phyloP scores from a whole-genome alignment of 1,284 basidiomycete genomes.

The Naganishia sp. region DNA sequence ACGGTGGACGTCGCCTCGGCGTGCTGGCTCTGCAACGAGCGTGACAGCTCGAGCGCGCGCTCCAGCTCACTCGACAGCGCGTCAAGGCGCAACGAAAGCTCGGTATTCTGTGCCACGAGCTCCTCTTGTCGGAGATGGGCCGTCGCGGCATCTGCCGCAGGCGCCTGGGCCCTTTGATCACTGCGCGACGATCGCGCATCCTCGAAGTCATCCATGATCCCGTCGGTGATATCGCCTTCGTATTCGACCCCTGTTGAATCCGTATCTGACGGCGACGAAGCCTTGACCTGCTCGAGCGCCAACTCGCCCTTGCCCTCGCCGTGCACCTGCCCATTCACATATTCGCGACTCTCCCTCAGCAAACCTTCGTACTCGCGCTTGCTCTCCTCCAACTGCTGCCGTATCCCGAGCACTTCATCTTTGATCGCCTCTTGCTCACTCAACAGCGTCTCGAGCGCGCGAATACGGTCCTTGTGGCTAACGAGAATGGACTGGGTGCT shows the following conservation, averaged over 20 bases:
- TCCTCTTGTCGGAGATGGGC: conserved; percentile 35
- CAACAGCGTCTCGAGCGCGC: conserved; percentile 74
- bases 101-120: conserved; percentile 58
- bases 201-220: conserved; percentile 28
- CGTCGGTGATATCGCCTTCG: conserved; percentile 37
- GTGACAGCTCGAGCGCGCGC: conserved; percentile 72
- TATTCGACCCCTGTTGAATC: conserved; percentile 40
- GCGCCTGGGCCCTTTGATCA: conserved; percentile 24
- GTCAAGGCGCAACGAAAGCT: conserved; percentile 71
- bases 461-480: conserved; percentile 80
- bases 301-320: conserved; percentile 45
- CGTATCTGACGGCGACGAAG: not conserved
- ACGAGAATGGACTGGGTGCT: conserved; percentile 81
- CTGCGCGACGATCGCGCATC: conserved; percentile 32
- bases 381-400: conserved; percentile 68
- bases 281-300: conserved; percentile 34
- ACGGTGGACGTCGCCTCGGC: conserved; percentile 76
- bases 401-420: conserved; percentile 70
- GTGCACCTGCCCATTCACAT: conserved; percentile 54
- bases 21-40: conserved; percentile 75
- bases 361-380: conserved; percentile 48
- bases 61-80: conserved; percentile 73
- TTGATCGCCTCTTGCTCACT: conserved; percentile 82
- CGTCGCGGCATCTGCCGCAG: conserved; percentile 29
- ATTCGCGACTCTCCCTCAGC: conserved; percentile 24